Conservation (phyloP, 106 monocot genomes). For the Dendrobium huoshanense region DNA sequence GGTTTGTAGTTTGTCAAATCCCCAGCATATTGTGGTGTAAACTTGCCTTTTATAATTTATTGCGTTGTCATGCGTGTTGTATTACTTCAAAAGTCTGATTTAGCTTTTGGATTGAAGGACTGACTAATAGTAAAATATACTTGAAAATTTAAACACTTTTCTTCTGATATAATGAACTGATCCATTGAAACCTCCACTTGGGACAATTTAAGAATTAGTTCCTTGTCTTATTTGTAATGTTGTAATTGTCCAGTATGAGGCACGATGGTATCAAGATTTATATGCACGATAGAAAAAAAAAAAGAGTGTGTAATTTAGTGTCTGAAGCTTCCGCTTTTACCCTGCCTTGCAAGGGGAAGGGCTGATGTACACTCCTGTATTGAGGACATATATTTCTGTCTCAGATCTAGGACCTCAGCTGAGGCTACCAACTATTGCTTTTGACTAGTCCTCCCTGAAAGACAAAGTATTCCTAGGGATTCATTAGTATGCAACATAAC, state of each 20-base stretch:
- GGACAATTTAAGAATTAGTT: background rate
- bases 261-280: background rate
- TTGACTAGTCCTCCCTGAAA: no score
- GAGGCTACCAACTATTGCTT: no score
- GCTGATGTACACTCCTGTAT: no score
- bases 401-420: no score
- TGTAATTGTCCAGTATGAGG: background rate
- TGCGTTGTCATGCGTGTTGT: background rate
- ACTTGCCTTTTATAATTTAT: background rate
- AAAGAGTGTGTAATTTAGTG: no score
- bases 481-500: no score
- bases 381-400: no score
- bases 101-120: background rate
- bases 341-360: no score
- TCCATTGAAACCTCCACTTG: background rate
- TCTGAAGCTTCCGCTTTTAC: no score
- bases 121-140: background rate
- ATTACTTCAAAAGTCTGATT: background rate
- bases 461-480: no score
- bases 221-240: background rate
- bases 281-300: background rate
- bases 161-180: background rate
- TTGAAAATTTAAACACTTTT: background rate
- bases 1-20: background rate
- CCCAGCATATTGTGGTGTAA: background rate